Evolutionary conservation across 176 grass and related monocot species (phyloP).

Genomic region (Oropetium thomaeum): DNA sequence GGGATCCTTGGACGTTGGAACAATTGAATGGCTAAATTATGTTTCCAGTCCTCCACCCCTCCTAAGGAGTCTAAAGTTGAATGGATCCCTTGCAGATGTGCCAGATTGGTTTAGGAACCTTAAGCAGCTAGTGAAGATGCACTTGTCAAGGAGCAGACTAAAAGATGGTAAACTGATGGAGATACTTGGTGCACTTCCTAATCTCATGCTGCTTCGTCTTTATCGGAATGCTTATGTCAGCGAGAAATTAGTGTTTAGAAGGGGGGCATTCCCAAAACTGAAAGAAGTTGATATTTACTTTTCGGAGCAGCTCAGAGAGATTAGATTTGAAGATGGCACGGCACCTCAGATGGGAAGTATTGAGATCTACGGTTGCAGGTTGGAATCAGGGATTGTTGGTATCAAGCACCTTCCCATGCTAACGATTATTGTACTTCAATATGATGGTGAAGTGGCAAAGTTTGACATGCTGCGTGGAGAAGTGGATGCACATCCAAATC

Average conservation of each 20-base stretch:
- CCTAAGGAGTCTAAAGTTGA: not conserved
- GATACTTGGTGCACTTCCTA: not conserved
- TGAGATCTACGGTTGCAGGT: accelerated
- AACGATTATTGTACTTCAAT: not conserved
- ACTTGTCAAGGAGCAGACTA: too few relatives aligned
- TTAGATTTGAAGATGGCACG: not conserved
- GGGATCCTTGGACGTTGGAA: accelerated
- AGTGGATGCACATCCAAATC: not conserved
- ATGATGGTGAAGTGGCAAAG: not conserved
- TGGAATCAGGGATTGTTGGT: slow-evolving; percentile 3
- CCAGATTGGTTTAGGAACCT: too few relatives aligned
- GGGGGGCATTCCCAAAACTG: not conserved
- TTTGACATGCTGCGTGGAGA: not conserved
- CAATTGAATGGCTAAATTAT: not conserved
- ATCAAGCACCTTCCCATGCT: slow-evolving; percentile 1
- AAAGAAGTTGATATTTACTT: accelerated
- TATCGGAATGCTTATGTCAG: accelerated
- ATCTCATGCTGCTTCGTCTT: not conserved
- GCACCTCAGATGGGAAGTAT: not conserved
- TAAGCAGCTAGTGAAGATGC: too few relatives aligned
- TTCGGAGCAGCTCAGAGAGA: accelerated
- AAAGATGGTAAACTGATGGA: too few relatives aligned
- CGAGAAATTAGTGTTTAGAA: not conserved
- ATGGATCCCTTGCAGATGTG: not conserved
- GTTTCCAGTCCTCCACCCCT: not conserved